Evolutionary conservation across 345 rosid species (phyloP), one percentile per base, ranked within the genome.

Genomic region (Lagerstroemia speciosa): DNA sequence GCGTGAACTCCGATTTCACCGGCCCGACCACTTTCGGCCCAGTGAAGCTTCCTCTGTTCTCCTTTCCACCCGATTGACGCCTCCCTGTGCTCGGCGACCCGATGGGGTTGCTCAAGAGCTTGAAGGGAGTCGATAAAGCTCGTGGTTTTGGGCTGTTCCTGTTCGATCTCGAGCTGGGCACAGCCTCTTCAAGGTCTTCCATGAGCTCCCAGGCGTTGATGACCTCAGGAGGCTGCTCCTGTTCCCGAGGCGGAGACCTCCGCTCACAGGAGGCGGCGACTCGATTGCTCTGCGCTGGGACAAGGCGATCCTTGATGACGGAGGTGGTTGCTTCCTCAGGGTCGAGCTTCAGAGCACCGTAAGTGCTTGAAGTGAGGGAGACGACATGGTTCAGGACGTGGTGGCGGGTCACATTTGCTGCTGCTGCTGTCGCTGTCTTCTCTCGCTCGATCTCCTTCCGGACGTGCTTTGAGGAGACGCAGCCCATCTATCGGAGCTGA

Each of bases 351-450:
- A 94, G 95, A 50, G 82, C 82, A 14, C 99, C 97, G 38, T 88
- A 91, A 29, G 96, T 91, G 63, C 88, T 78, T 1, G 99, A 94
- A 75, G 97, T 94, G 70, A 94, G 97, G 53, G 97, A 91, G 32
- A 94, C 97, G 9, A 89, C 83, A 62, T 89, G 94, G 76, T 76
- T 68, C 31, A 80, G 67, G 26, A 86, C 76, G 66, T 83, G 86
- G 76, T 75, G 61, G 78, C 67, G 74, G 67, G 71, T 82, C 86
- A 77, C 85, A 82, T 84, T 76, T 87, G 81, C 75, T 52, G 82
- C 46, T 37, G 79, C 77, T 10, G 46, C 46, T 7, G 46, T 16
- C 19, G 84, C 52, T n/a, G n/a, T n/a, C 32, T 77, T 79, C 27
- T 91, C 96, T 67, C 76, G 76, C 15, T 72, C 72, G 24, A 79